Evolutionary conservation across 805 yeast genomes (phyloP).

Genomic region (Zygosaccharomyces pseudorouxii): DNA sequence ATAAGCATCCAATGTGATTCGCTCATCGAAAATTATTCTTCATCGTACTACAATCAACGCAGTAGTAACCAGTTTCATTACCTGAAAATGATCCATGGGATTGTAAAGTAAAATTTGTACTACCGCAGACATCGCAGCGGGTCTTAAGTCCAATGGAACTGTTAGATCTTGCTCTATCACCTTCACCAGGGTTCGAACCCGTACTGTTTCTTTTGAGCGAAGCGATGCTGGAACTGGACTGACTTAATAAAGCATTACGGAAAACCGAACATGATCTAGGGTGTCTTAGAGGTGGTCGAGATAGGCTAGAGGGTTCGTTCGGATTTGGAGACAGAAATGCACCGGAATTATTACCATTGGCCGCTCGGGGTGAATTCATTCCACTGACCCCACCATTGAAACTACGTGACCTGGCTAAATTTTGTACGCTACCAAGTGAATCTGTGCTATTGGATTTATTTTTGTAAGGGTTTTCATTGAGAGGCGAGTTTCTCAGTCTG

Average conservation of each 20-base stretch:
- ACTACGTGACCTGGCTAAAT: not conserved
- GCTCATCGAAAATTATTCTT: conserved; percentile 24
- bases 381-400: not conserved
- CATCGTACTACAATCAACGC: conserved; percentile 30
- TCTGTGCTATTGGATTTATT: conserved; percentile 9
- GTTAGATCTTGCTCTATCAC: not conserved
- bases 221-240: conserved; percentile 16
- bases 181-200: conserved; percentile 8
- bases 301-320: not conserved
- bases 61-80: conserved; percentile 18
- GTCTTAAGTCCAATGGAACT: conserved; percentile 4
- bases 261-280: conserved; percentile 18
- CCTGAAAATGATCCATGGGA: conserved; percentile 9
- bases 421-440: not conserved
- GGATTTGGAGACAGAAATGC: not conserved
- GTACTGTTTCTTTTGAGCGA: conserved; percentile 12
- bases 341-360: not conserved
- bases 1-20: not conserved
- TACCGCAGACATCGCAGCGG: conserved; percentile 29
- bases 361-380: not conserved
- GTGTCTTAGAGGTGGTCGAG: conserved; percentile 3
- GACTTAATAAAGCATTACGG: conserved; percentile 15
- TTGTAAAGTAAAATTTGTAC: conserved; percentile 21
- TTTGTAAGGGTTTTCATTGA: not conserved
- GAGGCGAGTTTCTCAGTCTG: conserved; percentile 13